phyloP scores from a whole-genome alignment of 306 rosid species.

The Alnus rubra region DNA sequence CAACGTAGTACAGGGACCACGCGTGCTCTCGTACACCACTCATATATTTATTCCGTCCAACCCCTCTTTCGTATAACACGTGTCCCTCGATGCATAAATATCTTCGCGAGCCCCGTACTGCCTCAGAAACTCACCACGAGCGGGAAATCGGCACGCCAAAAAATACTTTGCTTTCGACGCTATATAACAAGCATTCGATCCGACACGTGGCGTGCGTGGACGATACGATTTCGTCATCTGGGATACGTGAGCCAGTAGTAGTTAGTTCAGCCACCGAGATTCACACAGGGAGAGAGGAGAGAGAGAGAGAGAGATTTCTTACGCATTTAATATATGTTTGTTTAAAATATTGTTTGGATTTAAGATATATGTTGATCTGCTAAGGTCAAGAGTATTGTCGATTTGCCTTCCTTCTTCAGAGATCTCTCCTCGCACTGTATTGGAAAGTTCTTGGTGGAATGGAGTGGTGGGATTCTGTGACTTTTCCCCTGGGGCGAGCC shows the following conservation, averaged over 20 bases:
- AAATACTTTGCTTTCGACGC: not conserved
- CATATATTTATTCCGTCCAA: too few relatives aligned
- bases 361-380: not conserved
- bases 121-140: slow-evolving; percentile 12
- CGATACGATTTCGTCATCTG: slow-evolving; percentile 16
- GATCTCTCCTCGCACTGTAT: slow-evolving; percentile 11
- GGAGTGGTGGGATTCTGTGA: slow-evolving; percentile 57
- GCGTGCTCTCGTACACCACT: too few relatives aligned
- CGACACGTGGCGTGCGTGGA: slow-evolving; percentile 34
- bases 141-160: not conserved
- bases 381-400: not conserved
- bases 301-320: too few relatives aligned
- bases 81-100: not conserved
- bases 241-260: slow-evolving; percentile 7
- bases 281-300: not conserved
- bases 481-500: slow-evolving; percentile 37
- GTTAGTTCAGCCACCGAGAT: not conserved
- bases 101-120: slow-evolving; percentile 32
- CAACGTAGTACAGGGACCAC: too few relatives aligned
- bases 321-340: too few relatives aligned
- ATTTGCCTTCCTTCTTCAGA: not conserved
- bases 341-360: too few relatives aligned
- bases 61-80: not conserved
- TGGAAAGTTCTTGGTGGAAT: slow-evolving; percentile 28
- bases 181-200: not conserved